Conservation (phyloP, 139 green algal genomes). For the Yamagishiella unicocca region DNA sequence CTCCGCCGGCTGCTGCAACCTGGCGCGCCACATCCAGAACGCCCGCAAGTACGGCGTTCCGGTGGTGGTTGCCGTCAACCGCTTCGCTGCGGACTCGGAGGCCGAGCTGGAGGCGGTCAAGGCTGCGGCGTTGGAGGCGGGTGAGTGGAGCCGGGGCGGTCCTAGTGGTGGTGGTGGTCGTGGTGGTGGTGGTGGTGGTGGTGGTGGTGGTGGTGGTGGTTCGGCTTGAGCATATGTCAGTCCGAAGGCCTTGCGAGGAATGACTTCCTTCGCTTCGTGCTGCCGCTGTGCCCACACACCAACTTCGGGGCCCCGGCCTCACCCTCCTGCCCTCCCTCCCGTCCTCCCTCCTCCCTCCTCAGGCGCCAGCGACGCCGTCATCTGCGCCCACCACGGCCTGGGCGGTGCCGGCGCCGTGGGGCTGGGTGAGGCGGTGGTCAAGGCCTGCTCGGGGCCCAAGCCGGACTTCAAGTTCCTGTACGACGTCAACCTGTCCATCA, state of each 20-base stretch:
- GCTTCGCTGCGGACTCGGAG: slow-evolving; percentile 90
- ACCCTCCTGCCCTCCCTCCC: not conserved
- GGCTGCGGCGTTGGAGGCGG: slow-evolving; percentile 53
- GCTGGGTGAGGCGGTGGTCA: slow-evolving; percentile 88
- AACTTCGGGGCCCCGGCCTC: no score
- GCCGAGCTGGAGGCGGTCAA: slow-evolving; percentile 83
- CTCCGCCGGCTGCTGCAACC: slow-evolving; percentile 83
- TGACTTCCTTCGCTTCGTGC: no score
- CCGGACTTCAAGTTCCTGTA: slow-evolving; percentile 94
- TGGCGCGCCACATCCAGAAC: slow-evolving; percentile 93
- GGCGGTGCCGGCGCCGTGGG: slow-evolving; percentile 91
- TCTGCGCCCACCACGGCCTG: slow-evolving; percentile 91
- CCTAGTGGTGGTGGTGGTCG: no score
- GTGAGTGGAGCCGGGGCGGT: slow-evolving; percentile 35
- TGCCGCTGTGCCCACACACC: no score
- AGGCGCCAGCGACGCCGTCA: slow-evolving; percentile 87
- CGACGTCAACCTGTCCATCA: slow-evolving; percentile 82
- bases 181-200: no score
- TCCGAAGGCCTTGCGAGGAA: no score
- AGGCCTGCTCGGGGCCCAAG: slow-evolving; percentile 69
- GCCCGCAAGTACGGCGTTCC: slow-evolving; percentile 88
- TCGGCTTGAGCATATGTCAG: no score
- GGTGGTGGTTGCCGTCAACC: slow-evolving; percentile 97
- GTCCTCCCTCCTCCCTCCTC: slow-evolving; percentile 50
- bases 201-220: no score